phyloP scores from a whole-genome alignment of 129 eudicot species.

The Daucus carota region DH1_v3.0 NC_030385.2:3423501-3424000 shows the following conservation, averaged over 20 bases:
- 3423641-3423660: slow-evolving; percentile 61
- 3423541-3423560: slow-evolving; percentile 41
- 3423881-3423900: slow-evolving; percentile 58
- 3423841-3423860: slow-evolving; percentile 10
- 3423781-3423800: slow-evolving; percentile 59
- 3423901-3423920: slow-evolving; percentile 72
- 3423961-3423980: slow-evolving; percentile 57
- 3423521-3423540: slow-evolving; percentile 26
- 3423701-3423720: slow-evolving; percentile 85
- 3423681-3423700: slow-evolving; percentile 92
- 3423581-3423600: slow-evolving; percentile 29
- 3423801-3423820: slow-evolving; percentile 89
- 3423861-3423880: slow-evolving; percentile 59
- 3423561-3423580: slow-evolving; percentile 35
- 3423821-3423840: slow-evolving; percentile 30
- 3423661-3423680: slow-evolving; percentile 79
- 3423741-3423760: slow-evolving; percentile 79
- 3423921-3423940: slow-evolving; percentile 63
- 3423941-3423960: slow-evolving; percentile 83
- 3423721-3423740: slow-evolving; percentile 41
- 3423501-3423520: slow-evolving; percentile 63
- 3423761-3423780: slow-evolving; percentile 85
- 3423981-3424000: slow-evolving; percentile 74
- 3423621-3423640: slow-evolving; percentile 25
- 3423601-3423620: slow-evolving; percentile 30